A percentile compares a stretch with the other conserved stretches of the same genome.
Conservation (phyloP, 2,329 filamentous ascomycete species). For the Fusarium sp. region DNA sequence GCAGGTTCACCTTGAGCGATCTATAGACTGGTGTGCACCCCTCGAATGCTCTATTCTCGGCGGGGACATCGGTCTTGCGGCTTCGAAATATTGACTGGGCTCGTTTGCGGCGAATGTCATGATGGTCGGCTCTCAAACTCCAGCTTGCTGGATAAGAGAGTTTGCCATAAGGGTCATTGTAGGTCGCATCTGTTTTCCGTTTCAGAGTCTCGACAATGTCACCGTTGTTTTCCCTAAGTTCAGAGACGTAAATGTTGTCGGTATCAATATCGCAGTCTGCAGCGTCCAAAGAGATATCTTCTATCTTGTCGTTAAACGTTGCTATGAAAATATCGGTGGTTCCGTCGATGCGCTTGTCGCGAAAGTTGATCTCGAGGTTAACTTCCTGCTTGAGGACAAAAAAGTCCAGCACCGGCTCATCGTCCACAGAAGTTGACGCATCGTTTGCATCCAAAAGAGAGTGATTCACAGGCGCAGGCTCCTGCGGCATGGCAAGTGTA, state of each 20-base stretch:
- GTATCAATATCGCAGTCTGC: conserved; percentile 72
- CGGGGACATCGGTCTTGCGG: conserved; percentile 66
- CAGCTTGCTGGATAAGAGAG: conserved; percentile 72
- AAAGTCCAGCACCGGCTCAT: conserved; percentile 56
- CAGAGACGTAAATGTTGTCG: conserved; percentile 65
- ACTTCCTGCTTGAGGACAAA: conserved; percentile 86
- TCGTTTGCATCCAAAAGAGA: conserved; percentile 52
- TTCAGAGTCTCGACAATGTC: conserved; percentile 54
- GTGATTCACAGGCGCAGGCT: conserved; percentile 40
- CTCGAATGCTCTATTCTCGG: conserved; percentile 66
- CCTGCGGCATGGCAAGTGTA: conserved; percentile 40
- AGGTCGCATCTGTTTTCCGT: conserved; percentile 59
- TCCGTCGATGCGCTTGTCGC: conserved; percentile 78
- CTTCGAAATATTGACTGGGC: conserved; percentile 67
- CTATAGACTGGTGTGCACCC: conserved; percentile 70
- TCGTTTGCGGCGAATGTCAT: conserved; percentile 78
- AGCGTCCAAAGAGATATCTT: conserved; percentile 71
- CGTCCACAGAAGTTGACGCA: conserved; percentile 52
- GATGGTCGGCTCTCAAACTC: conserved; percentile 78
- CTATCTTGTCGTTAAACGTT: conserved; percentile 69
- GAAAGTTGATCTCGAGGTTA: conserved; percentile 89
- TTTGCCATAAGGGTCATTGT: conserved; percentile 75
- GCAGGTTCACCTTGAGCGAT: conserved; percentile 62
- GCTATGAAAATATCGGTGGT: conserved; percentile 85
- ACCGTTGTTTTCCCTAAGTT: conserved; percentile 54